Conservation (phyloP, 139 green algal genomes). For the Chara braunii region DNA sequence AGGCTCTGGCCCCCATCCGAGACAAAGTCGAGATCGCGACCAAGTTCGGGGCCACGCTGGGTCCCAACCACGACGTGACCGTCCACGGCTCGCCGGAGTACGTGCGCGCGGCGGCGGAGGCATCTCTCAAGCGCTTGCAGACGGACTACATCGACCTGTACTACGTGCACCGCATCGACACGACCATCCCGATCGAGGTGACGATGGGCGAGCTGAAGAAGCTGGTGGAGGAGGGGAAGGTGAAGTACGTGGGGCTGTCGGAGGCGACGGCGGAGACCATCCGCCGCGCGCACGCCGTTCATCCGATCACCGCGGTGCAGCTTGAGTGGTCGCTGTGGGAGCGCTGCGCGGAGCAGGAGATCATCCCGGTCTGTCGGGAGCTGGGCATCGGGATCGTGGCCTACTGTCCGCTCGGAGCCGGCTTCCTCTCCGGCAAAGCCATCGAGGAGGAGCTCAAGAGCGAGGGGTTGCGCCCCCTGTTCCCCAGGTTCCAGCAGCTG, state of each 20-base stretch:
- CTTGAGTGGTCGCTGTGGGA: slow-evolving; percentile 60
- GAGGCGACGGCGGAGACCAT: slow-evolving; percentile 52
- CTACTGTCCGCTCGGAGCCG: slow-evolving; percentile 56
- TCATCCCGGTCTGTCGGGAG: slow-evolving; percentile 28
- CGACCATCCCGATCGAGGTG: slow-evolving; percentile 47
- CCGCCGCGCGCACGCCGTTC: slow-evolving; percentile 48
- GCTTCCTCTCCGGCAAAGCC: slow-evolving; percentile 46
- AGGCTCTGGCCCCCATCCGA: not conserved
- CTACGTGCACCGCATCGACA: slow-evolving; percentile 43
- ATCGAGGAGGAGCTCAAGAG: not conserved
- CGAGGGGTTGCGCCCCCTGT: not conserved
- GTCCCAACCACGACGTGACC: not conserved
- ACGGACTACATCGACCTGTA: slow-evolving; percentile 15
- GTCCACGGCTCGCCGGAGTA: slow-evolving; percentile 1
- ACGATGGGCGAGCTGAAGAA: slow-evolving; percentile 44
- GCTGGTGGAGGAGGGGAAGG: slow-evolving; percentile 57
- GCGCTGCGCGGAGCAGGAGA: slow-evolving; percentile 50
- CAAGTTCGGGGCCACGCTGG: too few species aligned
- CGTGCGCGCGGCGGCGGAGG: not conserved
- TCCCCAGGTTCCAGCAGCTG: not conserved
- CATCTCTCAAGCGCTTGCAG: not conserved
- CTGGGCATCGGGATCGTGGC: slow-evolving; percentile 59
- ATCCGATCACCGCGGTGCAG: slow-evolving; percentile 58
- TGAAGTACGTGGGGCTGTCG: slow-evolving; percentile 58
- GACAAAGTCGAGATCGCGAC: not conserved